phyloP scores from a whole-genome alignment of 1,284 basidiomycete genomes.

The Cryptococcus depauperatus region DNA sequence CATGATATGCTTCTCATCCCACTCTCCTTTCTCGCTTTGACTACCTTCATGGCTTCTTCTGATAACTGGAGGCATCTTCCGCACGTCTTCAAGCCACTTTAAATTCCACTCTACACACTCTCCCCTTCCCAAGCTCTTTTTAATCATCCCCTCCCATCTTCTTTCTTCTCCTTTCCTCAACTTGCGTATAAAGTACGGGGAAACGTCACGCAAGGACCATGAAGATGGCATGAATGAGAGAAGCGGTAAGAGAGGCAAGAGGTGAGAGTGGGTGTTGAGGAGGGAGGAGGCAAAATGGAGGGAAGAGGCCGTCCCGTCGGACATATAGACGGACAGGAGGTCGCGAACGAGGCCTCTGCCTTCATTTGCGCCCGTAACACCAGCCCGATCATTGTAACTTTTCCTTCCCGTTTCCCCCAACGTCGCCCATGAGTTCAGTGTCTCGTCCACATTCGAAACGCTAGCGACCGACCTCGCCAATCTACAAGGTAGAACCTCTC shows the following conservation, averaged over 20 bases:
- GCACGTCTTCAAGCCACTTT: not conserved
- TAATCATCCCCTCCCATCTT: not conserved
- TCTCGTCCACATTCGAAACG: not conserved
- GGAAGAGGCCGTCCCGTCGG: constrained; percentile 51
- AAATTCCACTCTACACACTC: not conserved
- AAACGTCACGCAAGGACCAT: constrained; percentile 65
- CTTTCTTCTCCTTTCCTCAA: constrained; percentile 53
- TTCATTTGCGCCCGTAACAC: constrained; percentile 47
- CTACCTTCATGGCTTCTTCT: constrained; percentile 7
- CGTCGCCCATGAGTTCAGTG: constrained; percentile 53
- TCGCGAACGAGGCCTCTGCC: constrained; percentile 52
- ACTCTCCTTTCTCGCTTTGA: constrained; percentile 29
- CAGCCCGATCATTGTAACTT: constrained; percentile 40
- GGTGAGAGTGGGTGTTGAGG: constrained; percentile 68
- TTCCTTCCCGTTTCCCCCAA: constrained; percentile 46
- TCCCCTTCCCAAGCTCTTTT: not conserved
- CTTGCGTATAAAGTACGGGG: constrained; percentile 68
- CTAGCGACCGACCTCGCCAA: constrained; percentile 49
- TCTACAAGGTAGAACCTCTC: constrained; percentile 60
- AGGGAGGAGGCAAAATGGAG: constrained; percentile 50
- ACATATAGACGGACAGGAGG: constrained; percentile 72
- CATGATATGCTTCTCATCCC: constrained; percentile 36
- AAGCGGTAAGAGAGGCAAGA: constrained; percentile 66
- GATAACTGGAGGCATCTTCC: constrained; percentile 22
- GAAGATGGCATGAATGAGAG: constrained; percentile 60